These are phyloP conservation scores for Cinchona pubescens DNA, from an alignment of 257 asterid genomes.

Conservation along the genomic window DNA sequence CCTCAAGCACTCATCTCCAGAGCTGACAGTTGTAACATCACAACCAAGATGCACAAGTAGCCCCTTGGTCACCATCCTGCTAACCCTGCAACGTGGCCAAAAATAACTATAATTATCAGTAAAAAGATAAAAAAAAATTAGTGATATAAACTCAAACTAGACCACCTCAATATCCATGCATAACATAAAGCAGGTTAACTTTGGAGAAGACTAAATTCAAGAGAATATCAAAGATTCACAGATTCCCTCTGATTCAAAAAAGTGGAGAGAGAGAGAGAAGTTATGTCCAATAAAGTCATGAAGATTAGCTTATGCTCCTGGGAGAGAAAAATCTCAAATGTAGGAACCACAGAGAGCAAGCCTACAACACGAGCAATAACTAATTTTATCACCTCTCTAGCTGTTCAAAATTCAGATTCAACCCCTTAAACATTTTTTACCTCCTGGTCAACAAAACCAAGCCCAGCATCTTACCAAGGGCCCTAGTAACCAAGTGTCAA, in stretches of 20 bases:
- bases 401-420: background rate
- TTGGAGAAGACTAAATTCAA: background rate
- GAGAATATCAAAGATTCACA: background rate
- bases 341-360: background rate
- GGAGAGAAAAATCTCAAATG: background rate
- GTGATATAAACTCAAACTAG: background rate
- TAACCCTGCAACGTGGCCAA: slow-evolving; percentile 49
- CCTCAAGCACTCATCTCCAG: slow-evolving; percentile 80
- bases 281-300: background rate
- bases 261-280: background rate
- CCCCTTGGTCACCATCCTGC: slow-evolving; percentile 83
- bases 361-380: background rate
- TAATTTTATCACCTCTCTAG: background rate
- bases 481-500: background rate
- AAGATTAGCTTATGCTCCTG: background rate
- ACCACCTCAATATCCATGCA: background rate
- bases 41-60: slow-evolving; percentile 86
- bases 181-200: background rate
- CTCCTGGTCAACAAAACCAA: background rate
- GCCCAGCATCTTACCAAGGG: background rate
- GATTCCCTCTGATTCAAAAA: background rate
- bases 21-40: slow-evolving; percentile 62
- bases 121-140: background rate
- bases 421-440: background rate
- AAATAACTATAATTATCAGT: background rate